phyloP scores from a whole-genome alignment of 352 stramenopile species.

The Phytopythium sindhum region DNA sequence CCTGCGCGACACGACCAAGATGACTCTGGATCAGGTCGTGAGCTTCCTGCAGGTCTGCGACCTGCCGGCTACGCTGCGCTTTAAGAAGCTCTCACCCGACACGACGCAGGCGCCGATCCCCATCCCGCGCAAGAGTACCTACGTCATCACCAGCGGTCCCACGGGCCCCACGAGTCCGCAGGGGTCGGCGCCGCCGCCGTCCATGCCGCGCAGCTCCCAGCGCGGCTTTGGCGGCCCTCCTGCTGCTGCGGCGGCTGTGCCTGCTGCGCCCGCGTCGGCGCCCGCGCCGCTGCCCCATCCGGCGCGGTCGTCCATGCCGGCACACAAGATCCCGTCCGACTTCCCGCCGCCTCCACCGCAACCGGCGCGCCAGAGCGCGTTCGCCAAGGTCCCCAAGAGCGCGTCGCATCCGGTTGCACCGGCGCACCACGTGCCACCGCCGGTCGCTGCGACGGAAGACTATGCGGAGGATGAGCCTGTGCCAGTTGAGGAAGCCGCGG shows the following conservation, averaged over 20 bases:
- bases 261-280: not conserved
- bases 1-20: constrained; percentile 72
- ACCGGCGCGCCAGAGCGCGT: constrained; percentile 27
- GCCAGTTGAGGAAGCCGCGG: not conserved
- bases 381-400: constrained; percentile 22
- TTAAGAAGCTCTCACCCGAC: constrained; percentile 78
- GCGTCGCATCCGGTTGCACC: not conserved
- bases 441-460: not conserved
- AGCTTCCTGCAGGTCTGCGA: constrained; percentile 82
- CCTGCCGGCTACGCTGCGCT: constrained; percentile 78
- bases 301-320: constrained; percentile 28
- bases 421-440: not conserved
- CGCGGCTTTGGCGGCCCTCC: constrained; percentile 3
- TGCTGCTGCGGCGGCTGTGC: not conserved
- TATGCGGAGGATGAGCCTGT: not conserved
- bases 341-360: constrained; percentile 23
- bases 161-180: constrained; percentile 53
- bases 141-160: constrained; percentile 58
- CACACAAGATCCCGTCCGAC: constrained; percentile 27
- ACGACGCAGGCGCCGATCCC: constrained; percentile 33
- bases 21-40: constrained; percentile 80
- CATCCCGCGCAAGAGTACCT: constrained; percentile 54
- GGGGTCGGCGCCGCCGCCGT: constrained; percentile 40
- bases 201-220: constrained; percentile 27
- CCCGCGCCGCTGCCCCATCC: constrained; percentile 12